Evolutionary conservation across 305 asterid species (phyloP).

Genomic region (Rubia balearica): DNA sequence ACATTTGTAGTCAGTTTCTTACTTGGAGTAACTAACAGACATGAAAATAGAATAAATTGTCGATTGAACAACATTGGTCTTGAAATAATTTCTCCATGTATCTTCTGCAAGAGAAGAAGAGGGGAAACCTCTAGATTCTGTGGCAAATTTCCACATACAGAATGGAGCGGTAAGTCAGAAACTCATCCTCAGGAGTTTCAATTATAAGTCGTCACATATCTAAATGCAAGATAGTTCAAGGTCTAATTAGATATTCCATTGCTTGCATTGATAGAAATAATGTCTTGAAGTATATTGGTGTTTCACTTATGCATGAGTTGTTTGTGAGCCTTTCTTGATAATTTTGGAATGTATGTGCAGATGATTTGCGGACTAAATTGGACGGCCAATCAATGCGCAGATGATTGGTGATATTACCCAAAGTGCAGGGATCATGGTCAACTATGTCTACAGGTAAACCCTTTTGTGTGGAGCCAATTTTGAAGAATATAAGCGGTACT

Average conservation of each 20-base stretch:
- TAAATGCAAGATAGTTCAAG: not conserved
- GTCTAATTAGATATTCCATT: not conserved
- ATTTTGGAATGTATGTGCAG: conserved; percentile 24
- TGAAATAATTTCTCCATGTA: conserved; percentile 39
- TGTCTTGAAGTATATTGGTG: not conserved
- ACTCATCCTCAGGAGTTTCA: not conserved
- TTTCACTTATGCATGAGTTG: not conserved
- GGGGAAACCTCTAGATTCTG: conserved; percentile 86
- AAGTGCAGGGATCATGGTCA: conserved; percentile 86
- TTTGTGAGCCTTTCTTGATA: not conserved
- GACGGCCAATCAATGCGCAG: conserved; percentile 90
- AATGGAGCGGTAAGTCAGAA: conserved; percentile 83
- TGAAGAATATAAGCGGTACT: not conserved
- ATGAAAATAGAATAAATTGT: not conserved
- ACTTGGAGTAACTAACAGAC: not conserved
- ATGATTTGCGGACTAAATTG: conserved; percentile 85
- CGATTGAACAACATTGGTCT: conserved; percentile 12
- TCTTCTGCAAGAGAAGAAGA: conserved; percentile 81
- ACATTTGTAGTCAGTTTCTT: not conserved
- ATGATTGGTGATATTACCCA: conserved; percentile 46
- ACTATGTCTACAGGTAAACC: conserved; percentile 51
- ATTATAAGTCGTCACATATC: conserved; percentile 4
- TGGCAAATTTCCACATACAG: conserved; percentile 88
- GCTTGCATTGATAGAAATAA: not conserved
- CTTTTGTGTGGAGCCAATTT: conserved; percentile 8